A percentile compares a stretch with the other conserved stretches of the same genome.
phyloP scores from a whole-genome alignment of 2,329 filamentous ascomycete species.

The Huntiella savannae region DNA sequence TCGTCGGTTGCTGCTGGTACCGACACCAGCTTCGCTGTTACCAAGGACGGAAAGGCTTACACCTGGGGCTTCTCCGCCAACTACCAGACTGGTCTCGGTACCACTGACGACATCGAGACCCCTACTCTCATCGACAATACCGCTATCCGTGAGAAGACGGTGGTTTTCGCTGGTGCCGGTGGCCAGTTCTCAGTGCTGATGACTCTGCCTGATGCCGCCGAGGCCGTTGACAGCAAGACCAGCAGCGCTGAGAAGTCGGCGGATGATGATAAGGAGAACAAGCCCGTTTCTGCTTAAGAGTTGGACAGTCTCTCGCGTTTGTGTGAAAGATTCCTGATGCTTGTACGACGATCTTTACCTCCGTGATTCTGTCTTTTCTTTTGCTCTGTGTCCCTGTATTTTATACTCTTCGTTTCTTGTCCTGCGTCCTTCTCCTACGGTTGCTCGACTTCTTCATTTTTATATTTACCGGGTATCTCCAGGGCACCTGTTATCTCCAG shows the following conservation, averaged over 20 bases:
- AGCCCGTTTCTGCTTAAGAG: constrained; percentile 5
- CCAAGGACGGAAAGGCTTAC: constrained; percentile 50
- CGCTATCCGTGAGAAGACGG: constrained; percentile 53
- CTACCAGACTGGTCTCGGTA: constrained; percentile 63
- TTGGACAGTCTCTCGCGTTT: neutral
- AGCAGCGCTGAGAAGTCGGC: constrained; percentile 16
- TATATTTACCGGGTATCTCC: too few species aligned
- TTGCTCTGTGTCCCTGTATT: too few species aligned
- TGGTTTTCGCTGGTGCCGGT: constrained; percentile 67
- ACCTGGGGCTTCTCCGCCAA: constrained; percentile 67
- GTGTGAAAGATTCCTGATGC: neutral
- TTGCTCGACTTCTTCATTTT: too few species aligned
- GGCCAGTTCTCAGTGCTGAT: constrained; percentile 62
- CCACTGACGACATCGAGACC: constrained; percentile 42
- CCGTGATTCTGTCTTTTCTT: too few species aligned
- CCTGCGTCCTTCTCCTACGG: too few species aligned
- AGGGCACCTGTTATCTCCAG: too few species aligned
- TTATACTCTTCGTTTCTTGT: too few species aligned
- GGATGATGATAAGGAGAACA: constrained; percentile 8
- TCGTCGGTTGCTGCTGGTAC: constrained; percentile 39
- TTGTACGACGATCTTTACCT: too few species aligned
- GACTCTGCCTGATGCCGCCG: constrained; percentile 19
- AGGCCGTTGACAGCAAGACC: constrained; percentile 11
- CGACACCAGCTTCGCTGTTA: constrained; percentile 58
- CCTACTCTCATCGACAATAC: constrained; percentile 53